Evolutionary conservation across 768 basidiomycete genomes (phyloP), one percentile per base, ranked within the genome.

Genomic region (Coprinellus aureogranulatus): DNA sequence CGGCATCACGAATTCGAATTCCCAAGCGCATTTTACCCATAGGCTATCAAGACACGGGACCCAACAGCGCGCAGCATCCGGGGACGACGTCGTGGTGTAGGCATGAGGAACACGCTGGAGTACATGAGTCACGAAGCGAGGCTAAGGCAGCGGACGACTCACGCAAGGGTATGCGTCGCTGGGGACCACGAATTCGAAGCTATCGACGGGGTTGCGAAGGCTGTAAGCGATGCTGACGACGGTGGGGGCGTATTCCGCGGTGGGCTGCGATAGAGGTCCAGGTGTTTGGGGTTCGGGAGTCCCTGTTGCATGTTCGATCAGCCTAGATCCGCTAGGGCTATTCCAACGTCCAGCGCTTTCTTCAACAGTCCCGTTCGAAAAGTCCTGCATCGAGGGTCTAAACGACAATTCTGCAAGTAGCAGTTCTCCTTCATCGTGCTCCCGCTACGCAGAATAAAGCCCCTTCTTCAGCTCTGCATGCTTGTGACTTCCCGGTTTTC

Each of bases 11-110:
- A 97, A 92, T 71, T 98, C 93, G 57, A 98, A 89, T 66, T 99
- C 97, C 97, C 97, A 99, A 6, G 96, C 95, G 64, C 92, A 97
- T 65, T 92, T 88, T 72, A 97, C 95, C 92, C 94, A 96, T 22
- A 94, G 72, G 64, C 85, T 91, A 70, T 99, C 97, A n/a, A 98
- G 72, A 65, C 97, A 99, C 14, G 97, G 97, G n/a, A 98, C 88
- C 97, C 97, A 99, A 65, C 92, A 94, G 66, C 97, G 81, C n/a
- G 96, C 94, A 18, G 92, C 82, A 67, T 95, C 92, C 5, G 94
- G 87, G 8, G 88, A 88, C 0, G 91, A 89, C 1, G 94, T 88
- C 3, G 87, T 89, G 2, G 94, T 93, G 66, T 89, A 98, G 45
- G 89, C 88, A 73, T 98, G 97, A 48, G 96, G 96, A 59, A 94